Percentiles rank a stretch among this genome's conserved stretches.
These are phyloP conservation scores for Chrysosporium queenslandicum DNA, from an alignment of 2,329 filamentous ascomycete species.

Conservation along the genomic window DNA sequence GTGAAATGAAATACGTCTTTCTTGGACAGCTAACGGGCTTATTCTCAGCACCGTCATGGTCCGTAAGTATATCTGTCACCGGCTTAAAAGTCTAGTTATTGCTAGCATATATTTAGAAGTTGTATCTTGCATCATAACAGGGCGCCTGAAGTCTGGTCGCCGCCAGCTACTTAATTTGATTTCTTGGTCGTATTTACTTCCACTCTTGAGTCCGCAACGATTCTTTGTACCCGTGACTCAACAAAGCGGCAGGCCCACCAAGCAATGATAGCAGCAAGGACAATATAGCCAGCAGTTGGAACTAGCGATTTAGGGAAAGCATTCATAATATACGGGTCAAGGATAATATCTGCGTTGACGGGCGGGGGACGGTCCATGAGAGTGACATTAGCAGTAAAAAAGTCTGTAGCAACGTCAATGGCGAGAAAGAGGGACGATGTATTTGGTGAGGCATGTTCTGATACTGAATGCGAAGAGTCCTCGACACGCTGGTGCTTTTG, in stretches of 20 bases:
- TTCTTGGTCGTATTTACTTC: neutral
- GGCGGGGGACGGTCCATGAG: constrained; percentile 67
- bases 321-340: constrained; percentile 78
- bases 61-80: no score
- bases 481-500: neutral
- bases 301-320: constrained; percentile 67
- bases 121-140: no score
- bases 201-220: neutral
- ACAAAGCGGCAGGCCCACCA: constrained; percentile 43
- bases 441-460: neutral
- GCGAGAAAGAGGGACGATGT: constrained; percentile 54
- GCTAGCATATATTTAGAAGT: no score
- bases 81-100: no score
- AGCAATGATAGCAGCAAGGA: constrained; percentile 47
- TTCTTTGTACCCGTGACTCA: constrained; percentile 20
- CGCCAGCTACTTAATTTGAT: neutral
- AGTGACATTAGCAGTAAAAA: constrained; percentile 61
- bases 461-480: neutral
- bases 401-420: constrained; percentile 69
- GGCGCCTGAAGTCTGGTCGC: no score
- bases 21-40: no score
- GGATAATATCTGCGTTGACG: constrained; percentile 68
- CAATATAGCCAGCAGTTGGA: constrained; percentile 60
- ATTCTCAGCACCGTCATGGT: no score
- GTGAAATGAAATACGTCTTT: constrained; percentile 3